phyloP scores from a whole-genome alignment of 192 early-diverging fungal genomes.

The Allomyces macrogynus region DNA sequence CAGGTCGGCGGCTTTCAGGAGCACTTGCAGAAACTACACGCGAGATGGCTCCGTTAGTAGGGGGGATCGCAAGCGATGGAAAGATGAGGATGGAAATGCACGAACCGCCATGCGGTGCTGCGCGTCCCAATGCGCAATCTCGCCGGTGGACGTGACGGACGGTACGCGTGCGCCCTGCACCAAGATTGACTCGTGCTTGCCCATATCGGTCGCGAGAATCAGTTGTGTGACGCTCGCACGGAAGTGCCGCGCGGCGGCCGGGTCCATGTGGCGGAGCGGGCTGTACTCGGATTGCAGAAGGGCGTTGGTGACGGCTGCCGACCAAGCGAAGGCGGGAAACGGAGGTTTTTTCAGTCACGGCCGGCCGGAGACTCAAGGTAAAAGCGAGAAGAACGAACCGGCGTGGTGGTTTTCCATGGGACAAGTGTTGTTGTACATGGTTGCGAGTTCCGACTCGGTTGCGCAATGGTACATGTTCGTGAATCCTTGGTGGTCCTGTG shows the following conservation, averaged over 20 bases:
- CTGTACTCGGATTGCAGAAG: background rate
- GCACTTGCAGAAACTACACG: background rate
- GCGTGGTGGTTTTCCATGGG: constrained; percentile 1
- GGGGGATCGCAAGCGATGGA: too few species aligned
- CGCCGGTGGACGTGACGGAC: too few species aligned
- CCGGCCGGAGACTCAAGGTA: too few species aligned
- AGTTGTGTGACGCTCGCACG: background rate
- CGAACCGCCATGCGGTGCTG: too few species aligned
- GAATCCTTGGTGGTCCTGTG: background rate
- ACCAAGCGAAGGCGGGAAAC: too few species aligned
- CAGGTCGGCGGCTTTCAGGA: background rate
- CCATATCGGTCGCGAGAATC: background rate
- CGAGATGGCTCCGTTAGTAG: too few species aligned
- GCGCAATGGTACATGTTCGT: background rate
- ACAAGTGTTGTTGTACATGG: background rate
- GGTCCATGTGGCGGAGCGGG: background rate
- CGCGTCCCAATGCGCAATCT: too few species aligned
- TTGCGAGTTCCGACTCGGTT: background rate
- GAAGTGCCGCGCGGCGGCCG: background rate
- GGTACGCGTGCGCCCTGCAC: background rate
- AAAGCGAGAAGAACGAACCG: background rate
- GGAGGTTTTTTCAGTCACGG: too few species aligned
- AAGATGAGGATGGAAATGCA: too few species aligned
- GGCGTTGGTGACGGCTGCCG: background rate
- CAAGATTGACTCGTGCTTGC: background rate